phyloP scores from a whole-genome alignment of 768 basidiomycete genomes.

The Pholiota microspora region DNA sequence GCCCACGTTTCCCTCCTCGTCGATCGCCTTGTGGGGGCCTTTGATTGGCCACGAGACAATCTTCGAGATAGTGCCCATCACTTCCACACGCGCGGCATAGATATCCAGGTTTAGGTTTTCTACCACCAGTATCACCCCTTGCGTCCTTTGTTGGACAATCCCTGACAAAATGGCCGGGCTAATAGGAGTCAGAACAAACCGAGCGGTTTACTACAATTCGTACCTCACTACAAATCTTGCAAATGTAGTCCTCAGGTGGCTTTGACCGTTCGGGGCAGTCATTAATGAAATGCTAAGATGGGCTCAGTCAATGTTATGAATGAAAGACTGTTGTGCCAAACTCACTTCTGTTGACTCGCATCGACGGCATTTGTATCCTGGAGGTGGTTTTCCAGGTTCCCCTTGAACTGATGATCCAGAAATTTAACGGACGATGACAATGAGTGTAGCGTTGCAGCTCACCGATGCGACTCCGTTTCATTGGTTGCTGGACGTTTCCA shows the following conservation, averaged over 20 bases:
- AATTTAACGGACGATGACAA: neutral
- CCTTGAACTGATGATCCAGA: constrained; percentile 25
- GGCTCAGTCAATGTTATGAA: neutral
- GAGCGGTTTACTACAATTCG: no score
- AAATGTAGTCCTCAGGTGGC: constrained; percentile 84
- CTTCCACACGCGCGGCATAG: constrained; percentile 91
- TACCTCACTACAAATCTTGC: constrained; percentile 80
- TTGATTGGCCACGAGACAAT: constrained; percentile 75
- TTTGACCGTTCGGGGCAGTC: constrained; percentile 73
- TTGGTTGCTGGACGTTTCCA: constrained; percentile 55
- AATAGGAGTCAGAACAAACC: no score
- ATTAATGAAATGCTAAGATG: constrained; percentile 66
- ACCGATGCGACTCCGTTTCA: constrained; percentile 60
- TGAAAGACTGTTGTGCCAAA: neutral
- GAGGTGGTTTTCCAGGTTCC: constrained; percentile 57
- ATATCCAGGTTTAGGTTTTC: constrained; percentile 82
- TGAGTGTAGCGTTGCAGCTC: constrained; percentile 13
- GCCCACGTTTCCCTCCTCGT: constrained; percentile 48
- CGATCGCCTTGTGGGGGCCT: constrained; percentile 34
- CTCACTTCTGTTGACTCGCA: constrained; percentile 75
- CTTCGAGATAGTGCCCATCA: constrained; percentile 81
- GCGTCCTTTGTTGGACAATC: constrained; percentile 84
- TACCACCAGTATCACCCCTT: constrained; percentile 79
- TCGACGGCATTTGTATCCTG: constrained; percentile 74
- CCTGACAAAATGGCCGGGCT: constrained; percentile 84